Evolutionary conservation across 495 filamentous ascomycete species (phyloP), one percentile per base, ranked within the genome.

Genomic region (Opeltia flavorubescens): DNA sequence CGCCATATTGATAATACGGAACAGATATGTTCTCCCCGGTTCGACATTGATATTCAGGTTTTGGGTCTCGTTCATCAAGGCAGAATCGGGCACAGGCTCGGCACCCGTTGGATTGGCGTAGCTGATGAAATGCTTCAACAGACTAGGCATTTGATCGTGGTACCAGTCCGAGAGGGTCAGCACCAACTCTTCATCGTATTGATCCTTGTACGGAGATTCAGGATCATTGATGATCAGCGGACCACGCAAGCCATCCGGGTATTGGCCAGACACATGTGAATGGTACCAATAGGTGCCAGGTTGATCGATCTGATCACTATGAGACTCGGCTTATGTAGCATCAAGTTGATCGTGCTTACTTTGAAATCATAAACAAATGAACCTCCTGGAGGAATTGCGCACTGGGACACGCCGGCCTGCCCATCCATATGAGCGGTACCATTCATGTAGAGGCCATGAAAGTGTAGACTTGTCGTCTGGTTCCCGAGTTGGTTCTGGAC

Each of bases 211-310:
- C 0, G 83, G 84, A 7, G 68, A 66, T 0, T 75, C 58, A 1
- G 76, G 76, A 56, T 91, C 86, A 39, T 86, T 72, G 25, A 89
- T 66, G 41, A 91, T 77, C 28, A 93, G 58, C 1, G 84, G 64
- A 2, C 81, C 84, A 44, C 82, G 73, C 27, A 86, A 67, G 9
- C 86, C 86, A 61, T 93, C 86, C 1, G 84, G 82, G 51, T 89
- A 89, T 55, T 89, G 84, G 1, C 72, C 80, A 50, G 65, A 66
- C 21, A 69, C 63, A 57, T 89, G 84, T 2, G 81, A 83, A 59
- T 89, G 84, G 56, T 89, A 89, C 86, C 86, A 89, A 66, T 86
- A 89, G 2, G 84, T 84, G 33, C 84, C 84, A 1, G 80, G 74
- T 65, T 87, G 81, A 45, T 83, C 64, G 20, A 81, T 60, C 83